Conservation (phyloP, 1,139 yeast species). For the Debaryomycetaceae sp. region DNA sequence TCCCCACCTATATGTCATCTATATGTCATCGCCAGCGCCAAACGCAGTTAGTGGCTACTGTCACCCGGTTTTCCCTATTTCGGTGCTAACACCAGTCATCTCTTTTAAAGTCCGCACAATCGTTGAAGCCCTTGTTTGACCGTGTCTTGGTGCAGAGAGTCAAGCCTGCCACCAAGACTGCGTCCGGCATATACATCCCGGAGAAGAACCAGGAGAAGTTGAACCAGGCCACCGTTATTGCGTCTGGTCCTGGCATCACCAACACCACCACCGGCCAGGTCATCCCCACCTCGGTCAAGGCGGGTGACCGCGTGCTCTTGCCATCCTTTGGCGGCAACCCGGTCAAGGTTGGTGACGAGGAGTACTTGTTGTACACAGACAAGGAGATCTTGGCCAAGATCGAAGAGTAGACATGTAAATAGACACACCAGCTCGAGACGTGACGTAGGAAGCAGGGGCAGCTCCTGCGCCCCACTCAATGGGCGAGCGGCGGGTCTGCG, state of each 20-base stretch:
- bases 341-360: conserved; percentile 81
- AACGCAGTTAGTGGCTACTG: too few relatives aligned
- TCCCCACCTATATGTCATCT: too few relatives aligned
- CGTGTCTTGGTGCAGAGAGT: conserved; percentile 92
- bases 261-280: conserved; percentile 59
- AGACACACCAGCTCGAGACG: not conserved
- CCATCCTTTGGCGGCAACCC: conserved; percentile 89
- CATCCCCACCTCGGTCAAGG: conserved; percentile 67
- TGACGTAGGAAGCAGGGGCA: not conserved
- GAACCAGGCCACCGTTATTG: conserved; percentile 74
- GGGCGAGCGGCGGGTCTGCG: too few relatives aligned
- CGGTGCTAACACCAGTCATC: conserved; percentile 31
- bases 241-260: conserved; percentile 82
- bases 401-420: conserved; percentile 23
- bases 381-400: conserved; percentile 92
- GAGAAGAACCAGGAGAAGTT: conserved; percentile 95
- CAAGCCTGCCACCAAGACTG: conserved; percentile 88
- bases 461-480: too few relatives aligned
- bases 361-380: conserved; percentile 77
- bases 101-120: conserved; percentile 76
- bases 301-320: conserved; percentile 91
- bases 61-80: too few relatives aligned
- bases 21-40: too few relatives aligned
- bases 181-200: conserved; percentile 93
- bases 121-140: conserved; percentile 89